A percentile compares a stretch with the other conserved stretches of the same genome.
Evolutionary conservation across 768 basidiomycete species (phyloP).

Genomic region (Chalciporus sphaerocephalus): DNA sequence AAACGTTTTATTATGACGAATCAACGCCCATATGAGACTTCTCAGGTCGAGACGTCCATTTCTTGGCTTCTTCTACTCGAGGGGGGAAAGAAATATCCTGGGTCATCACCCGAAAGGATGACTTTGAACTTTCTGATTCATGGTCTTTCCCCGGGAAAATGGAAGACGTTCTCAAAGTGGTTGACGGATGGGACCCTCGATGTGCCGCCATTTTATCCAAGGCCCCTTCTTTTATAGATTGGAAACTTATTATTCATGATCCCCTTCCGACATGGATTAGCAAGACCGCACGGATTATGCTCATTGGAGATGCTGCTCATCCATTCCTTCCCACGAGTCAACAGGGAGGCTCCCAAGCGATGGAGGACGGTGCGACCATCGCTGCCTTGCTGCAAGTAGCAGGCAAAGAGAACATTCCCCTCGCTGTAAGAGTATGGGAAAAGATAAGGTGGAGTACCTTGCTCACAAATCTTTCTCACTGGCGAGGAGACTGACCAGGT

Average conservation of each 20-base stretch:
- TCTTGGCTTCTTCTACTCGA: conserved; percentile 15
- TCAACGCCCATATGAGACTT: not conserved
- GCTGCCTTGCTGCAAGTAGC: conserved; percentile 25
- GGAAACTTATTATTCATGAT: conserved; percentile 37
- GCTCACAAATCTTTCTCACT: not conserved
- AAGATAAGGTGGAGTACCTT: not conserved
- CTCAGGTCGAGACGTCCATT: conserved; percentile 15
- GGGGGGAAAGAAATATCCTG: conserved; percentile 10
- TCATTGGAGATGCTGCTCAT: conserved; percentile 19
- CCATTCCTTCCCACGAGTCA: conserved; percentile 23
- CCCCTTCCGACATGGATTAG: conserved; percentile 35
- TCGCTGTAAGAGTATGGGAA: conserved; percentile 3
- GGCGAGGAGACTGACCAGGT: not conserved
- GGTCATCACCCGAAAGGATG: conserved; percentile 17
- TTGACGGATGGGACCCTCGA: conserved; percentile 18
- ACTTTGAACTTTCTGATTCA: conserved; percentile 19
- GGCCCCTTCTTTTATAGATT: conserved; percentile 30
- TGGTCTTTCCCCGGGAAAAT: conserved; percentile 19
- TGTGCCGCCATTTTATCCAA: conserved; percentile 16
- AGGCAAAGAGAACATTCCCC: not conserved
- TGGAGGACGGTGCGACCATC: conserved; percentile 37
- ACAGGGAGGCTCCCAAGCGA: conserved; percentile 39
- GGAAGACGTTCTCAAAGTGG: conserved; percentile 16
- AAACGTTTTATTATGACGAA: not conserved
- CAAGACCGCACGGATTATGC: conserved; percentile 14